These are phyloP conservation scores for Leptosphaerulina australis DNA, from an alignment of 2,329 filamentous ascomycete species.

Conservation along the genomic window DNA sequence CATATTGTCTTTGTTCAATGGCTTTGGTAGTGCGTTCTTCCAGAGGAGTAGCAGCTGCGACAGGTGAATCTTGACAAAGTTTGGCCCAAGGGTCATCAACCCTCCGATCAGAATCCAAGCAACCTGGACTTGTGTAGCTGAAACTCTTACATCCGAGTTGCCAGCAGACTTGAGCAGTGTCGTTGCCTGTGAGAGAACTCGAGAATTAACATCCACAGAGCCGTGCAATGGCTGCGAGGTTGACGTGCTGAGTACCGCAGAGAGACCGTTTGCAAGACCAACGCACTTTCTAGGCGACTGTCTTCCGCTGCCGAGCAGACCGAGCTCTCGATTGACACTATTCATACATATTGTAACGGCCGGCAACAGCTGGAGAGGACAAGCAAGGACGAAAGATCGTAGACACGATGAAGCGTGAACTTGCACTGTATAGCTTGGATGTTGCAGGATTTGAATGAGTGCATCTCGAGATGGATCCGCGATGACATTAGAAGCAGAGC, in stretches of 20 bases:
- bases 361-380: conserved; percentile 87
- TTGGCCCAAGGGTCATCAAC: conserved; percentile 93
- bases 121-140: conserved; percentile 94
- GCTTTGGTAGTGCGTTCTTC: conserved; percentile 96
- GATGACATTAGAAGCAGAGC: conserved; percentile 78
- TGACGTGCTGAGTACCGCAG: conserved; percentile 88
- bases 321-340: conserved; percentile 85
- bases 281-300: conserved; percentile 83
- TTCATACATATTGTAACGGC: conserved; percentile 97
- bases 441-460: conserved; percentile 85
- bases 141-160: conserved; percentile 86
- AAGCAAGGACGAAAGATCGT: conserved; percentile 85
- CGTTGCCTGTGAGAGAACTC: conserved; percentile 88
- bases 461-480: conserved; percentile 86
- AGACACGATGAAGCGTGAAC: conserved; percentile 86
- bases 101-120: conserved; percentile 98
- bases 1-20: conserved; percentile 89
- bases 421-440: conserved; percentile 96
- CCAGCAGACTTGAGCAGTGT: conserved; percentile 90
- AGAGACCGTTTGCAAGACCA: conserved; percentile 89
- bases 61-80: conserved; percentile 98
- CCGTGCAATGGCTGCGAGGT: conserved; percentile 88
- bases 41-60: conserved; percentile 91
- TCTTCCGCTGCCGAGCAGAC: conserved; percentile 73
- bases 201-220: conserved; percentile 92